Base-by-base conservation (phyloP, 1,284 basidiomycete species). In the Tetrapyrgos nigripes region DNA sequence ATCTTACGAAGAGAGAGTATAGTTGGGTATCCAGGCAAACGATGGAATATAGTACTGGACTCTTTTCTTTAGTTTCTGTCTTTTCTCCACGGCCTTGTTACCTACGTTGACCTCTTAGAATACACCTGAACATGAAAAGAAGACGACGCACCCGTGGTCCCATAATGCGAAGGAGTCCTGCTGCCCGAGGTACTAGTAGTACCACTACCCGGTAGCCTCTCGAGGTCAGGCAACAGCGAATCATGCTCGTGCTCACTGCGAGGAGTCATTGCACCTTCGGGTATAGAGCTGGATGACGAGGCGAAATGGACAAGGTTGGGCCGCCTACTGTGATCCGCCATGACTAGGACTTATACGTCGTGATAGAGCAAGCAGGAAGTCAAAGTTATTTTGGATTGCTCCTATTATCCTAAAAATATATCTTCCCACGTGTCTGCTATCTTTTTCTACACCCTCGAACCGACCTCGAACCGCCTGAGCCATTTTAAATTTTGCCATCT, bases 11-110 rank as follows among this genome's bases (percentile, higher is more conserved):
- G 55, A 55, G 19, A 50, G 10, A 0, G 83, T 87, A 71, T 97
- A 97, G 51, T 86, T 82, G 1, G 94, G 94, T 58, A 97, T 87
- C 95, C 95, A 97, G 33, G 80, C 77, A 10, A 81, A 83, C 1
- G 87, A 87, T 2, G 90, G 89, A 50, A 92, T 78, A 62, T 92
- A 92, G 67, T 92, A 92, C 64, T 79, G 81, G 28, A 80, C 65
- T 54, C 72, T 67, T 60, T 72, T 72, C 35, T 45, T 53, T 19
- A 60, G 17, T 44, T 44, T 51, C 21, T 52, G 47, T 37, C 54
- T 53, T 14, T 49, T 29, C n/a, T 46, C 46, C 4, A 47, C 29
- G 19, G 50, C 14, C 44, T 59, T 55, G 49, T 46, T 37, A 19
- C 28, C 28, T 50, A n/a, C n/a, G 24, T 14, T 35, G 14, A 10